Base-by-base conservation (phyloP, 106 monocot species). In the Hemerocallis citrina region DNA sequence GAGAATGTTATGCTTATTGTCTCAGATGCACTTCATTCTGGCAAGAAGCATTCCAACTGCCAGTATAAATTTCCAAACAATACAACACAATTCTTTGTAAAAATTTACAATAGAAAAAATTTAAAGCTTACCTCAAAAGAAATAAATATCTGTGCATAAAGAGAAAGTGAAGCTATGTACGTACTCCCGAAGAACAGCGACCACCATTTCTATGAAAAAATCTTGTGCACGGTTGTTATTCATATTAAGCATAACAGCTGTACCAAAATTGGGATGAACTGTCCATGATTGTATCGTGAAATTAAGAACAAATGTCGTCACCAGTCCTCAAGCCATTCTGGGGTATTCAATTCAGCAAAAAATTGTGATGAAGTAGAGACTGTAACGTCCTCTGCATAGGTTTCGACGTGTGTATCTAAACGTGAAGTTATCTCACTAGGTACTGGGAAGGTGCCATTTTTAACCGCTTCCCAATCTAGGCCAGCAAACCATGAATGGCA, bases 271-370 rank as follows among this genome's bases (percentile, higher is more conserved):
- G 16, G 15, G 11, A 19, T 34, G 34, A 35, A 8, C 29, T 20
- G 57, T 6, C 22, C 11, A 10, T 1, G 14, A 21, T 31, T n/a
- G 28, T 55, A 27, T 0, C 36, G 4, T 31, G 0, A 31, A 29
- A 33, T 21, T 37, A 27, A 42, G 29, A 8, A 23, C n/a, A 30
- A 1, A 1, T 1, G 27, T 22, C 11, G 47, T 59, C 47, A 95
- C 94, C 94, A 95, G 59, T 86, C 83, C 57, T 95, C 83, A 30
- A 95, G 58, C 89, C 82, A 89, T 27, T 89, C 83, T 45, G 75
- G 67, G 33, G 75, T 62, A 54, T 62, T 49, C 35, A 71, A 64
- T 44, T 86, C 79, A 27, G 10, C 52, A 19, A 27, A 36, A 59
- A 86, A 83, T 57, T 65, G 55, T 72, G 72, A 61, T 61, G 75